Evolutionary conservation across 768 basidiomycete genomes (phyloP).

Genomic region (Tephrocybe sp.): DNA sequence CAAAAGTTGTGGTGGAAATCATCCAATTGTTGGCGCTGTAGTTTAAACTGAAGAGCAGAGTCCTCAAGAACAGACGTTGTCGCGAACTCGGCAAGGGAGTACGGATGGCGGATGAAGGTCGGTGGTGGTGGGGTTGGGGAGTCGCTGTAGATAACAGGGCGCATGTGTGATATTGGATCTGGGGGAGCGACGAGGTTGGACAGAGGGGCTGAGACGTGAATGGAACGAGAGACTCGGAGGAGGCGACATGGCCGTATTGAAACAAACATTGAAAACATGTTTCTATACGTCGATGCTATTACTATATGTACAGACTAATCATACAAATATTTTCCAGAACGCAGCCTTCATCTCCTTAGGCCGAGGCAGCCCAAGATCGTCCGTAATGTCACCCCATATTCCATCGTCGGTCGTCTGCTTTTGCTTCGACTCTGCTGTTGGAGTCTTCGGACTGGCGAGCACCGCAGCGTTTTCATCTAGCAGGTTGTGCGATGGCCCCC

Average conservation of each 20-base stretch:
- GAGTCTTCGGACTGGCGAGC: slow-evolving; percentile 18
- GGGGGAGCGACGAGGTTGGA: slow-evolving; percentile 62
- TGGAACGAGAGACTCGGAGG: slow-evolving; percentile 7
- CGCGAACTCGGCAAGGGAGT: slow-evolving; percentile 75
- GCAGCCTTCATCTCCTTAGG: slow-evolving; percentile 29
- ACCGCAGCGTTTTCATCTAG: slow-evolving; percentile 21
- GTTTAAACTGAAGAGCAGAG: slow-evolving; percentile 66
- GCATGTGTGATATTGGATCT: slow-evolving; percentile 76
- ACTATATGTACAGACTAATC: background rate
- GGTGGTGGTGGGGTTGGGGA: slow-evolving; percentile 36
- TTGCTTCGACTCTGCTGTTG: slow-evolving; percentile 7
- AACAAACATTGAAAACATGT: slow-evolving; percentile 17
- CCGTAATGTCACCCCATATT: slow-evolving; percentile 44
- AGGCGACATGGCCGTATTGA: slow-evolving; percentile 13
- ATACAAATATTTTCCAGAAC: slow-evolving; percentile 33
- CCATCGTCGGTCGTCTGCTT: slow-evolving; percentile 26
- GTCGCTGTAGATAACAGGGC: slow-evolving; percentile 77
- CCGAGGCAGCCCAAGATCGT: slow-evolving; percentile 45
- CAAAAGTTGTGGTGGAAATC: slow-evolving; percentile 79
- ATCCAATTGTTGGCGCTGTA: slow-evolving; percentile 72
- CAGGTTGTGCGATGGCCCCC: slow-evolving; percentile 38
- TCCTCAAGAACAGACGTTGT: slow-evolving; percentile 34
- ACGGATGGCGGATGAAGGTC: slow-evolving; percentile 57
- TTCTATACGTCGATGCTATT: background rate
- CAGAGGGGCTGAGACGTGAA: slow-evolving; percentile 27